Base-by-base conservation (phyloP, 129 eudicot genomes). In the Dittrichia graveolens region DNA sequence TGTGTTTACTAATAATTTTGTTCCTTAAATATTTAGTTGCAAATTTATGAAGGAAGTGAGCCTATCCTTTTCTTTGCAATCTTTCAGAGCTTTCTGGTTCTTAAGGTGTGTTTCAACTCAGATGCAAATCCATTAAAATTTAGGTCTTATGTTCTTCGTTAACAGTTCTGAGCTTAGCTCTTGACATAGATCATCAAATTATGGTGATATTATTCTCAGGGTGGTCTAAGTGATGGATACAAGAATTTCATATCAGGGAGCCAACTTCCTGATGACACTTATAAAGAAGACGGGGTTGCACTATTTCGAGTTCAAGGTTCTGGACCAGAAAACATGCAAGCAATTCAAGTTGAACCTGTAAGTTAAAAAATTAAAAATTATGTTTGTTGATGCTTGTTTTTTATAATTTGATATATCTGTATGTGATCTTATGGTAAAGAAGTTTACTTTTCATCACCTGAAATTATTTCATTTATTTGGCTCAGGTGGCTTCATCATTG, bases 271-370 rank as follows among this genome's bases (percentile, higher is more conserved):
- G 99, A 95, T 83, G 93, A 79, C 48, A 95, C 99, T 15, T 95
- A 88, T 69, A 68, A 85, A 61, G 96, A 95, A 71, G 94, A 88
- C 48, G 95, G 91, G 57, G 75, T 86, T 43, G 97, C 99, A 69
- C 72, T 95, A 43, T 95, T 95, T 39, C 90, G 97, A 58, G 91
- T 95, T 74, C 99, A 95, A 77, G 99, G 99, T 49, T 83, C 88
- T 60, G 96, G 97, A 71, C 97, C 97, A 8, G 96, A 91, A 56
- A 95, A 95, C 78, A 95, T 95, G 99, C 99, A 95, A 88, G 94
- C 97, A 73, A 88, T 95, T 80, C 99, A 95, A 91, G 96, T 95
- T 72, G 99, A 91, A 77, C 83, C 87, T 61, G 99, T 95, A 77
- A 75, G 96, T 77, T 16, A 74, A n/a, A n/a, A n/a, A n/a, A n/a